Percentiles rank a stretch among this genome's conserved stretches.
Evolutionary conservation across 208 protist genomes (phyloP).

Genomic region (Zelonia costaricensis): DNA sequence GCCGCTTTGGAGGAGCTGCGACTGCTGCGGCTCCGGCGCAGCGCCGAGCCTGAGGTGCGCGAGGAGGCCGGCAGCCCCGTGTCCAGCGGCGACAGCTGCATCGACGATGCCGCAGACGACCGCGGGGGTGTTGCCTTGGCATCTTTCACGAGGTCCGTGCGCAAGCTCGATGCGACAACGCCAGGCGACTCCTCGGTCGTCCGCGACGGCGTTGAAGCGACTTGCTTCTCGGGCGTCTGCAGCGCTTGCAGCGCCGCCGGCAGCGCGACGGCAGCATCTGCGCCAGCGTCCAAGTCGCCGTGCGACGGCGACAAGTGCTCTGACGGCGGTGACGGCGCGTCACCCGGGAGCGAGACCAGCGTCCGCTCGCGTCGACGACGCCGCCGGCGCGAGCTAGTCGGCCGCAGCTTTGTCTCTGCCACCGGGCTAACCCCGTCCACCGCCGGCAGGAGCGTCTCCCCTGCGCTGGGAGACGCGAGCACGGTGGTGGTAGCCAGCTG

Average conservation of each 20-base stretch:
- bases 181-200: not conserved
- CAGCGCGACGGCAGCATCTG: not conserved
- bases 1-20: slow-evolving; percentile 5
- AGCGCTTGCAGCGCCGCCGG: not conserved
- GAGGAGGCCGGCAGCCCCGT: slow-evolving; percentile 5
- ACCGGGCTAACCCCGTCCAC: too few relatives aligned
- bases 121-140: not conserved
- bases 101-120: slow-evolving; percentile 3
- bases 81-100: slow-evolving; percentile 11
- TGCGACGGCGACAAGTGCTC: not conserved
- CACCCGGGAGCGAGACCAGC: too few relatives aligned
- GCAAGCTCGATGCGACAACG: not conserved
- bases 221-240: slow-evolving; percentile 15
- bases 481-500: not conserved
- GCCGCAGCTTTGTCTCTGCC: too few relatives aligned
- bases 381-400: too few relatives aligned
- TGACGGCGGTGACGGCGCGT: too few relatives aligned
- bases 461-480: not conserved
- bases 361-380: too few relatives aligned
- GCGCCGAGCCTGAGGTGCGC: not conserved
- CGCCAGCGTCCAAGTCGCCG: not conserved
- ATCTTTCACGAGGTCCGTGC: slow-evolving; percentile 3
- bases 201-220: not conserved
- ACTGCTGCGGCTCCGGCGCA: slow-evolving; percentile 13
- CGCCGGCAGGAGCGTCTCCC: not conserved